Evolutionary conservation across 768 basidiomycete species (phyloP), one percentile per base, ranked within the genome.

Genomic region (Pisolithus tinctorius): DNA sequence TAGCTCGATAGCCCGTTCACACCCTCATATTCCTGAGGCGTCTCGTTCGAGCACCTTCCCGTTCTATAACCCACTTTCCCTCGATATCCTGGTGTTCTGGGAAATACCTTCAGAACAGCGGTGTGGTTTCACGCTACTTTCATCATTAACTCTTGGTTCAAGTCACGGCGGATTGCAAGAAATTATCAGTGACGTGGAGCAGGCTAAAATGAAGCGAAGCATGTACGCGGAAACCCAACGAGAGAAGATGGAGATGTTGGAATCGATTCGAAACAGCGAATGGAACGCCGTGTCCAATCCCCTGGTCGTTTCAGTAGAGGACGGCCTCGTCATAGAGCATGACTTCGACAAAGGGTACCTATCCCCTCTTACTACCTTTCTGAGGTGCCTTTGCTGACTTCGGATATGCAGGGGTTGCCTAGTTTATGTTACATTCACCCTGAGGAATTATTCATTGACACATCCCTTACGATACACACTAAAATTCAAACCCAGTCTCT

Each of bases 191-290:
- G 74, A 77, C 17, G 77, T 79, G 8, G 82, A 83, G 60, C 72
- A 69, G 43, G 76, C 76, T 10, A 88, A 88, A 67, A 76, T 75
- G 23, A 87, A 83, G 53, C 78, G 92, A 42, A 90, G 81, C 55
- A 91, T 96, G 79, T 97, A 92, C 62, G 91, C 90, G 20, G 92
- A 97, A 71, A 95, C 93, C 4, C 80, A 79, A 54, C 74, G 86
- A 45, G 83, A 93, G 66, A 82, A 81, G 61, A 64, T 67, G 56
- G 81, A 82, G 47, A 69, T 94, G 30, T 60, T 94, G 47, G 73
- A 81, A 46, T 80, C 83, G 8, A 76, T 96, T 39, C 73, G 80
- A 34, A 66, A 72, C 4, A 84, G 84, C 53, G 82, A 86, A 63
- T 86, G 93, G 81, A 91, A 91, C 55, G 60, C 66, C 13, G 89